Base-by-base conservation (phyloP, 1,284 basidiomycete species). In the Cystobasidium slooffiae region DNA sequence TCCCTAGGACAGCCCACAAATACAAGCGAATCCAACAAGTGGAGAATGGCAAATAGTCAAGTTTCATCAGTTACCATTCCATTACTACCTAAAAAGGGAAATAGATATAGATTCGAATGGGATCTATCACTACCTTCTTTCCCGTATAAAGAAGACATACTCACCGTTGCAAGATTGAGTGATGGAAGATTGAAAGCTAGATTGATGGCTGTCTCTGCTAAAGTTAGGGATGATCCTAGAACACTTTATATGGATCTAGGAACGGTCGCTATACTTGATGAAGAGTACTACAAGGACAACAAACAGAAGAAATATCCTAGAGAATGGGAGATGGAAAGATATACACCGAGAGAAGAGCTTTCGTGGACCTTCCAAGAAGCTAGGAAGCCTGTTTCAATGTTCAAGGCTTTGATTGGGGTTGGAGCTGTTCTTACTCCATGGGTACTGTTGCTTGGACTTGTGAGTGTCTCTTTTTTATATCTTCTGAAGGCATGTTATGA, bases 271-370 rank as follows among this genome's bases (percentile, higher is more conserved):
- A 55, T 73, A n/a, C 12, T 44, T 8, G 70, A 73, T 22, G 70
- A 73, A 44, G 44, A 20, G 4, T 65, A 56, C n/a, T 73, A 66
- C 12, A 56, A 56, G 37, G 46, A 44, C 18, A 24, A 24, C 8
- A 22, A 10, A 22, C 24, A 37, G 41, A 55, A 49, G 37, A 73
- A 73, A 9, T 73, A 53, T n/a, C 70, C 63, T 39, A 73, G 70
- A 66, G 70, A 73, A 43, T 73, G 70, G 70, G 70, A 73, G 44
- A 66, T 73, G 62, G 70, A 73, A 10, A 6, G 70, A 51, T 73
- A 73, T 41, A 51, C 31, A 22, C 18, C 58, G 5, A 61, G 70
- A 31, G 44, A 24, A 44, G 62, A 65, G 22, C 20, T 65, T 10
- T 16, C 49, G 0, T 73, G 70, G 70, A 73, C 70, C 0, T 73